Evolutionary conservation across 768 basidiomycete species (phyloP).

Genomic region (Amanita exitialis): DNA sequence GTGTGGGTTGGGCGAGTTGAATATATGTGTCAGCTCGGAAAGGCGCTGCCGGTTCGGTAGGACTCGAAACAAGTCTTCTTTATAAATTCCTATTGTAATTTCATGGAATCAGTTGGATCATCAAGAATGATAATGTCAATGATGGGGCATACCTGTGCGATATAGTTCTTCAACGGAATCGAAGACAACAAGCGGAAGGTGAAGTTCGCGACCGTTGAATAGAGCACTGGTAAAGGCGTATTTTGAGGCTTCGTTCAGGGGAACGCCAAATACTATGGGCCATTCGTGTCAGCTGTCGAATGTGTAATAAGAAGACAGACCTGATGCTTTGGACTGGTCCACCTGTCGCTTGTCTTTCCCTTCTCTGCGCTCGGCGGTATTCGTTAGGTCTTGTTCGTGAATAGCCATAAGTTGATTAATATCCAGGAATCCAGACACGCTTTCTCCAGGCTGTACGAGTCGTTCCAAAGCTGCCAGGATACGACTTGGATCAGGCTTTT

Average conservation of each 20-base stretch:
- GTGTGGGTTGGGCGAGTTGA: slow-evolving; percentile 20
- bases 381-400: slow-evolving; percentile 14
- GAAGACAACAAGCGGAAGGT: slow-evolving; percentile 29
- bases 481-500: neutral
- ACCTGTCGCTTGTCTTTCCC: neutral
- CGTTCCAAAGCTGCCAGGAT: neutral
- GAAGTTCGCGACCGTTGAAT: slow-evolving; percentile 25
- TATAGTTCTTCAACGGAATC: slow-evolving; percentile 33
- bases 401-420: slow-evolving; percentile 13
- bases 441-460: neutral
- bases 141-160: slow-evolving; percentile 20
- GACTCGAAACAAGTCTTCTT: slow-evolving; percentile 21
- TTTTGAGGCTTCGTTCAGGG: slow-evolving; percentile 22
- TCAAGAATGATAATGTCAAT: slow-evolving; percentile 5
- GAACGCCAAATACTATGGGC: slow-evolving; percentile 25
- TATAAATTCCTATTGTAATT: slow-evolving; percentile 19
- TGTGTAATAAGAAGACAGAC: neutral
- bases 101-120: neutral
- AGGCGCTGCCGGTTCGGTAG: slow-evolving; percentile 26
- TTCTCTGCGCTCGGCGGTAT: slow-evolving; percentile 13
- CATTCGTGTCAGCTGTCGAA: neutral
- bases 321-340: slow-evolving; percentile 8
- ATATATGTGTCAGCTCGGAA: slow-evolving; percentile 25
- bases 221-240: slow-evolving; percentile 24
- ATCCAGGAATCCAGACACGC: slow-evolving; percentile 10